Percentiles rank a stretch among this genome's conserved stretches.
phyloP scores from a whole-genome alignment of 164 flowering plant species.

The Cinnamomum chago region DNA sequence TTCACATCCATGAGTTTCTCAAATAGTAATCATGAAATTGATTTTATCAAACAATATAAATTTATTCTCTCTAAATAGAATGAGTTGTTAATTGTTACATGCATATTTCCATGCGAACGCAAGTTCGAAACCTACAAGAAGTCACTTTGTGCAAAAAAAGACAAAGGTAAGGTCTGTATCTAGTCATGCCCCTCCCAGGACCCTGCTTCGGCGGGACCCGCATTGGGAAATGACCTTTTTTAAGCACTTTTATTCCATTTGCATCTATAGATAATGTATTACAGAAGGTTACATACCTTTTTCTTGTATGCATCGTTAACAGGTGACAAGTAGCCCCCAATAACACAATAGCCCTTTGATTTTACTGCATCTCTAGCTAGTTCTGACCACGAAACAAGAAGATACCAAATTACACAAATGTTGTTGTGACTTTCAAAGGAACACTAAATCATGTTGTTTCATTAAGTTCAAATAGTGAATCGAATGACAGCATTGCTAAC shows the following conservation, averaged over 20 bases:
- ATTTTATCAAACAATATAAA: too few relatives aligned
- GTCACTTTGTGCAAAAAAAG: too few relatives aligned
- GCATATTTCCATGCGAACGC: background rate
- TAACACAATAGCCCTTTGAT: slow-evolving; percentile 56
- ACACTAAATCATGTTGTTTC: too few relatives aligned
- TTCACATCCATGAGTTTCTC: too few relatives aligned
- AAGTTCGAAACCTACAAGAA: too few relatives aligned
- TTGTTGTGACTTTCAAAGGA: background rate
- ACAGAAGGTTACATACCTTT: slow-evolving; percentile 37
- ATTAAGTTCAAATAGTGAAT: background rate
- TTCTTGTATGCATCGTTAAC: slow-evolving; percentile 89
- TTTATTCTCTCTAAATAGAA: background rate
- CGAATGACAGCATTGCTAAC: background rate
- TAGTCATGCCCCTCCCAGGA: too few relatives aligned
- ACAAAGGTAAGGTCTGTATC: too few relatives aligned
- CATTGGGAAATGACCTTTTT: too few relatives aligned
- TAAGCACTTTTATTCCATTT: background rate
- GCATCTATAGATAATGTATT: background rate
- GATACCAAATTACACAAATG: background rate
- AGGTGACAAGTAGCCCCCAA: slow-evolving; percentile 94
- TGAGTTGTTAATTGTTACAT: background rate
- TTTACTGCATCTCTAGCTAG: slow-evolving; percentile 84
- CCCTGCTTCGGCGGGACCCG: too few relatives aligned
- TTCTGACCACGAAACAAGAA: slow-evolving; percentile 40
- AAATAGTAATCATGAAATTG: too few relatives aligned